A percentile compares a stretch with the other conserved stretches of the same genome.
Evolutionary conservation across 352 stramenopile genomes (phyloP).

Genomic region (Ophiocytium majus): DNA sequence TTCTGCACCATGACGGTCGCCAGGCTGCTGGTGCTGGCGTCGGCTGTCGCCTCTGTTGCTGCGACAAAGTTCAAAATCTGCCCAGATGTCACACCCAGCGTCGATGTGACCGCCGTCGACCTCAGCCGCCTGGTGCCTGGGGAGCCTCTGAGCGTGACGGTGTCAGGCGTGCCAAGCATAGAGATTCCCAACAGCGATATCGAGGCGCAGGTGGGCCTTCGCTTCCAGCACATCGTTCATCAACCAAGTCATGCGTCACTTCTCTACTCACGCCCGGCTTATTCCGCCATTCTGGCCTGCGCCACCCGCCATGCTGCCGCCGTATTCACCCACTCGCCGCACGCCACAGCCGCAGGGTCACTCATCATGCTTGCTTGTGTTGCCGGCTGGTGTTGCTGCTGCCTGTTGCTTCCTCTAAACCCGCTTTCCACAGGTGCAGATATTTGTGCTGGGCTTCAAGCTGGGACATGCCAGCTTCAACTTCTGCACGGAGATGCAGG

Average conservation of each 20-base stretch:
- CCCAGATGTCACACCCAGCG: background rate
- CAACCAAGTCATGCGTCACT: background rate
- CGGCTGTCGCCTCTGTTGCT: background rate
- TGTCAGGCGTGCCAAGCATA: background rate
- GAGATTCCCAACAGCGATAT: slow-evolving; percentile 13
- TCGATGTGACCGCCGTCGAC: background rate
- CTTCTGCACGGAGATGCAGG: slow-evolving; percentile 37
- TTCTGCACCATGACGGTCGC: too few relatives aligned
- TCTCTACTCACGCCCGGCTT: background rate
- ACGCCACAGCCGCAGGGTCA: background rate
- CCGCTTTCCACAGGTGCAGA: slow-evolving; percentile 14
- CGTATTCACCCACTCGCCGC: background rate
- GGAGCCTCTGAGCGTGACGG: slow-evolving; percentile 11
- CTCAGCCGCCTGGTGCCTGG: background rate
- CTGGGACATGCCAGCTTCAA: slow-evolving; percentile 23
- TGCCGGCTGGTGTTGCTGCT: too few relatives aligned
- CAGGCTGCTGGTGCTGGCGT: too few relatives aligned
- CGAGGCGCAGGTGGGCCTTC: background rate
- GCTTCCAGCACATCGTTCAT: background rate
- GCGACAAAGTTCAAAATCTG: slow-evolving; percentile 5
- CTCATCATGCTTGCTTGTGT: background rate
- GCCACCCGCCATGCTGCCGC: background rate
- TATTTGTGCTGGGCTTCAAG: slow-evolving; percentile 24
- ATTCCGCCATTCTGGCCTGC: background rate
- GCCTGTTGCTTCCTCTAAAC: too few relatives aligned